phyloP scores from a whole-genome alignment of 2,329 filamentous ascomycete genomes.

The Nothophaeocryptopus gaeumannii region DNA sequence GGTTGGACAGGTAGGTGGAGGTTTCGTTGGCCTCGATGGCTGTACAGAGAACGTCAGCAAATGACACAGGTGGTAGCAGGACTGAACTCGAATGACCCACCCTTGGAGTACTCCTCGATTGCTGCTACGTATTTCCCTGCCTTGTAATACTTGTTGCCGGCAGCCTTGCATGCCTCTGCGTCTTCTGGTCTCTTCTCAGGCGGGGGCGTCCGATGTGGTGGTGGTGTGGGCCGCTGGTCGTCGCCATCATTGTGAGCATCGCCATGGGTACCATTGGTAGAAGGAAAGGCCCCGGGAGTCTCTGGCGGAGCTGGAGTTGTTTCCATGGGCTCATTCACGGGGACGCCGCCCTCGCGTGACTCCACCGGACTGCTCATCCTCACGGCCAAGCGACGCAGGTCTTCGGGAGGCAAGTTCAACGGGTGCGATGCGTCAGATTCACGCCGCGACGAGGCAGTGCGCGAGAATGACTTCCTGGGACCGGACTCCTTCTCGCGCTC shows the following conservation, averaged over 20 bases:
- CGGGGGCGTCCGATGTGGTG: constrained; percentile 61
- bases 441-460: constrained; percentile 39
- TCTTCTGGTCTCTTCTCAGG: constrained; percentile 58
- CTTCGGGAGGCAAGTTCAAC: constrained; percentile 84
- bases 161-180: constrained; percentile 85
- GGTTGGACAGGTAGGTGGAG: constrained; percentile 91
- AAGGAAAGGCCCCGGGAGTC: constrained; percentile 49
- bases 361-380: constrained; percentile 24
- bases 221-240: constrained; percentile 58
- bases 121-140: constrained; percentile 84
- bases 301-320: constrained; percentile 32
- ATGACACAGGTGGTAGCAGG: too few relatives aligned
- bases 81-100: constrained; percentile 49
- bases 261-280: constrained; percentile 40
- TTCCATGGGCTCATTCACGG: constrained; percentile 31
- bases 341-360: constrained; percentile 24
- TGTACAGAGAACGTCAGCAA: constrained; percentile 39
- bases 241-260: constrained; percentile 42
- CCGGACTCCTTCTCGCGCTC: constrained; percentile 27
- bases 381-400: constrained; percentile 65
- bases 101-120: constrained; percentile 92
- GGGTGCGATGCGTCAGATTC: constrained; percentile 59
- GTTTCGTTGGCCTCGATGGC: constrained; percentile 83
- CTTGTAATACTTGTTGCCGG: constrained; percentile 97
- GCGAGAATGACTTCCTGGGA: constrained; percentile 26